Conservation (phyloP, 202 grass and related monocot genomes). For the Cymbopogon flexuosus region DNA sequence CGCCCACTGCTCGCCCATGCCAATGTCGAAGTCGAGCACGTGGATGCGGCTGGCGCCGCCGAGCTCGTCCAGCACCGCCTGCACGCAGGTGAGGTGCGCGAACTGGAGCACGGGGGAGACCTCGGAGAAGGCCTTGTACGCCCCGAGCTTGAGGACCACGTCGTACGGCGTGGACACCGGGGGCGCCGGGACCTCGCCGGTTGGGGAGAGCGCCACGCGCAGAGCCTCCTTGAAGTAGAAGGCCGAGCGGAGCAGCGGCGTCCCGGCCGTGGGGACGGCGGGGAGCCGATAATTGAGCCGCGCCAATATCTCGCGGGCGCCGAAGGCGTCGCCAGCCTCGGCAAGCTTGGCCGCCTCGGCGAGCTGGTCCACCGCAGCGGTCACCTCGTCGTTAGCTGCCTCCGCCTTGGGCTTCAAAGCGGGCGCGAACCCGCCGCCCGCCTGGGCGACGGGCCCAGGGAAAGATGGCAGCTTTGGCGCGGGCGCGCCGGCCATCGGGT, state of each 20-base stretch:
- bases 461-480: slow-evolving; percentile 35
- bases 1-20: slow-evolving; percentile 84
- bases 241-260: slow-evolving; percentile 71
- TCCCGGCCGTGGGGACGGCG: slow-evolving; percentile 53
- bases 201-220: slow-evolving; percentile 47
- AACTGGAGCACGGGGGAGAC: slow-evolving; percentile 73
- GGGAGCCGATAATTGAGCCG: slow-evolving; percentile 86
- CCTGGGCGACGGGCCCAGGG: neutral
- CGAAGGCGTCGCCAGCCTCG: slow-evolving; percentile 67
- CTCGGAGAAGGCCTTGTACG: slow-evolving; percentile 83
- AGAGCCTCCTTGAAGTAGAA: slow-evolving; percentile 94
- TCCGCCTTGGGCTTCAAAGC: slow-evolving; percentile 47
- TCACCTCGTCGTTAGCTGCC: slow-evolving; percentile 36
- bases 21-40: slow-evolving; percentile 78
- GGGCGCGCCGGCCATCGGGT: slow-evolving; percentile 37
- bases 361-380: slow-evolving; percentile 56
- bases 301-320: slow-evolving; percentile 83
- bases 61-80: slow-evolving; percentile 72
- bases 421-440: slow-evolving; percentile 21
- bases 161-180: slow-evolving; percentile 45
- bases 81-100: slow-evolving; percentile 73
- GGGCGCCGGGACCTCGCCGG: slow-evolving; percentile 7
- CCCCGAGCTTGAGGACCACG: slow-evolving; percentile 63
- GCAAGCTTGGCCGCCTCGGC: slow-evolving; percentile 62
- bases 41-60: slow-evolving; percentile 48